Base-by-base conservation (phyloP, 2,329 filamentous ascomycete species). In the Catunica adiposa region DNA sequence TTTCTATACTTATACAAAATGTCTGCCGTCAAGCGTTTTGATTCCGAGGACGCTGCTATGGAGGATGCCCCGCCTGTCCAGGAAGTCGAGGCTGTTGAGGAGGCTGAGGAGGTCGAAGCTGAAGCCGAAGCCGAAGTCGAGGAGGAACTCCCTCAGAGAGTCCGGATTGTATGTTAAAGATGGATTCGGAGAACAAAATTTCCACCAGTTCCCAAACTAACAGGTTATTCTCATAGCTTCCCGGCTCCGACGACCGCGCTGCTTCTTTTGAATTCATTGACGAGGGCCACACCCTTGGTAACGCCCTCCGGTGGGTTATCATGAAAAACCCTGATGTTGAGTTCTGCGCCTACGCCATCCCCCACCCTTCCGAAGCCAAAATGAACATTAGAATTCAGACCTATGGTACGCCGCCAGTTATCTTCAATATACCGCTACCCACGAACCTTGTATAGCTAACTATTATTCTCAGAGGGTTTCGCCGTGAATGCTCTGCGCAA, bases 291-390 rank as follows among this genome's bases (percentile, higher is more conserved):
- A 98, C 92, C 0, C 74, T 98, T 54, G 92, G 92, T 26, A 98
- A 98, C 69, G 88, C 89, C 8, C 71, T 98, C 63, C 79, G 92
- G 64, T 97, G 89, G 67, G 84, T 96, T 60, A 94, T 98, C 64
- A 96, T 95, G 86, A 97, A 97, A 72, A 98, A 98, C 68, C 90
- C 92, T 29, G 82, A 92, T 61, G 92, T 98, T 59, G 92, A 98
- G 68, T 96, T 98, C 71, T 97, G 92, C 70, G 92, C 90, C 59
- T 98, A 98, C 69, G 87, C 90, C 6, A 97, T 98, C 59, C 92
- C 92, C 29, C 92, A 98, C 70, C 92, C 92, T 53, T 94, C 89
- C 40, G 92, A 98, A 70, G 74, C 83, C 42, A 92, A 94, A 71
- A 95, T 98, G 90, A 95, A 97, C 66, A 74, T 98, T 60, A 81